Conservation (phyloP, 352 stramenopile species). For the Paralagenidium karlingii region DNA sequence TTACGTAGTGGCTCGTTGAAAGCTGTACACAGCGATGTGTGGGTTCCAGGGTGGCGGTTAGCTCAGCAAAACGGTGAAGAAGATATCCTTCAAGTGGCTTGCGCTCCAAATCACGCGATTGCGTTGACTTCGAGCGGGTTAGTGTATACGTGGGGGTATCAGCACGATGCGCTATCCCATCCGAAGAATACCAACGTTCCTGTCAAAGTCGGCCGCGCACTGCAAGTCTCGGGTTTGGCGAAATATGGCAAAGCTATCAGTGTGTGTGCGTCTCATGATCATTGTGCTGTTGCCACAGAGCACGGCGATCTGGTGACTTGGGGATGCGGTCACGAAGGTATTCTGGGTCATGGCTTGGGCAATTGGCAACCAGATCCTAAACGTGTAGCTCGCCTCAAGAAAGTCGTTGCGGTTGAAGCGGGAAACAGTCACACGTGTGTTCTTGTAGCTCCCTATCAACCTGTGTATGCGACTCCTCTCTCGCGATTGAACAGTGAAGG, state of each 20-base stretch:
- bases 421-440: slow-evolving; percentile 68
- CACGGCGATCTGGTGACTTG: slow-evolving; percentile 61
- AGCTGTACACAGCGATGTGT: slow-evolving; percentile 31
- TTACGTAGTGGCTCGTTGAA: not conserved
- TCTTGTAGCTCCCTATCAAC: slow-evolving; percentile 31
- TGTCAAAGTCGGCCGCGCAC: slow-evolving; percentile 24
- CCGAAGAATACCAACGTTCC: slow-evolving; percentile 14
- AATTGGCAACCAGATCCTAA: slow-evolving; percentile 77
- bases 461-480: no score
- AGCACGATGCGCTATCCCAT: slow-evolving; percentile 48
- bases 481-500: no score
- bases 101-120: slow-evolving; percentile 69
- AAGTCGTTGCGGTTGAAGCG: slow-evolving; percentile 42
- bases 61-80: slow-evolving; percentile 5
- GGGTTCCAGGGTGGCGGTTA: slow-evolving; percentile 41
- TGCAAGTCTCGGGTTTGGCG: no score
- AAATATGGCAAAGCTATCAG: slow-evolving; percentile 28
- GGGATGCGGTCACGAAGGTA: slow-evolving; percentile 51
- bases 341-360: slow-evolving; percentile 49
- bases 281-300: slow-evolving; percentile 58
- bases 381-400: slow-evolving; percentile 57
- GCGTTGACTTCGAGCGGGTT: slow-evolving; percentile 39
- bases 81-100: slow-evolving; percentile 61
- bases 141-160: slow-evolving; percentile 71
- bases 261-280: slow-evolving; percentile 61